These are phyloP conservation scores for Boletellus sp. DNA, from an alignment of 768 basidiomycete species.

Conservation along the genomic window DNA sequence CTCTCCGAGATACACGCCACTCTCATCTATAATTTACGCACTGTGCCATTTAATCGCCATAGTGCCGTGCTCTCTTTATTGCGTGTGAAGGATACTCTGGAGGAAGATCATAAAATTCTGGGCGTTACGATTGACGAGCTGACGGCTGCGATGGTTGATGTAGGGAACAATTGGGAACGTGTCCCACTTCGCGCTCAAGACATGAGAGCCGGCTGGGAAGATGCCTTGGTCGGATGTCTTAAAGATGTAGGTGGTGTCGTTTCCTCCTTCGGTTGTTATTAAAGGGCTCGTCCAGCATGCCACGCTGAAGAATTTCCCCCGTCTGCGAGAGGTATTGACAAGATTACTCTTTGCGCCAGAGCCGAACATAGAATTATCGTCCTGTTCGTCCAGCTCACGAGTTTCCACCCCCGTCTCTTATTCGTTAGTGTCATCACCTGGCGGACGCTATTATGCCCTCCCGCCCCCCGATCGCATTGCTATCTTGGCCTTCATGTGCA, in stretches of 20 bases:
- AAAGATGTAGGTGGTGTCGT: slow-evolving; percentile 69
- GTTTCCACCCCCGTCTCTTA: slow-evolving; percentile 45
- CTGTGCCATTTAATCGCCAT: slow-evolving; percentile 72
- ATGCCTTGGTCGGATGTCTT: slow-evolving; percentile 81
- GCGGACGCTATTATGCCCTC: slow-evolving; percentile 69
- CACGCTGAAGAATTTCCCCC: slow-evolving; percentile 66
- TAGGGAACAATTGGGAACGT: slow-evolving; percentile 86
- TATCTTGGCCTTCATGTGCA: slow-evolving; percentile 85
- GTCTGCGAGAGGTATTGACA: slow-evolving; percentile 66
- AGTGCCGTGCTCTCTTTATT: slow-evolving; percentile 69
- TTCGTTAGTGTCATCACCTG: slow-evolving; percentile 47
- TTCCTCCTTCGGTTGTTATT: background rate
- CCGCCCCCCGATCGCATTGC: slow-evolving; percentile 77
- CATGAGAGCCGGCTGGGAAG: slow-evolving; percentile 86
- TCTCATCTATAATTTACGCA: slow-evolving; percentile 86
- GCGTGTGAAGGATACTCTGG: slow-evolving; percentile 35
- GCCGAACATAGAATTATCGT: slow-evolving; percentile 35
- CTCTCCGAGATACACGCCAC: slow-evolving; percentile 87
- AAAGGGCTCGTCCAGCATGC: slow-evolving; percentile 54
- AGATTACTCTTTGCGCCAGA: slow-evolving; percentile 71
- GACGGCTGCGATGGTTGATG: slow-evolving; percentile 66
- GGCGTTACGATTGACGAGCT: slow-evolving; percentile 64
- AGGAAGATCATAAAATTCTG: slow-evolving; percentile 42
- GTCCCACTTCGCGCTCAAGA: slow-evolving; percentile 70
- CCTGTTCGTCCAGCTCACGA: slow-evolving; percentile 46